phyloP scores from a whole-genome alignment of 1,284 basidiomycete species.

The Schizopora paradoxa region DNA sequence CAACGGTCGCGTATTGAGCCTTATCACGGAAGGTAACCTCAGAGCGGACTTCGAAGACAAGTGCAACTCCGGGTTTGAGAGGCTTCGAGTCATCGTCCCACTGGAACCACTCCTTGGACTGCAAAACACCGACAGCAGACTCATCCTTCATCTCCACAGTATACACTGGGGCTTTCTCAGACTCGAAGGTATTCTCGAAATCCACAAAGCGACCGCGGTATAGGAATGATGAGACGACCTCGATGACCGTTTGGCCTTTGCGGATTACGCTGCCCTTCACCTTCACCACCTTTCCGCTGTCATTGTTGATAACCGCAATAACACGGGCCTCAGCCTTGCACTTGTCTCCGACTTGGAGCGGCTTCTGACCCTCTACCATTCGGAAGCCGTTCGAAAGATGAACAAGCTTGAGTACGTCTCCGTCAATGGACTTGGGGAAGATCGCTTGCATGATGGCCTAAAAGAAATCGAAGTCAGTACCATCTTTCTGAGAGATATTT shows the following conservation, averaged over 20 bases:
- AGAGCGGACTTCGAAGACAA: constrained; percentile 87
- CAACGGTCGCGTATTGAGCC: constrained; percentile 76
- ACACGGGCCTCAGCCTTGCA: constrained; percentile 90
- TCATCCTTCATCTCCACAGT: constrained; percentile 72
- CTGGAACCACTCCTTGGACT: constrained; percentile 97
- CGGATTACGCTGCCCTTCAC: constrained; percentile 85
- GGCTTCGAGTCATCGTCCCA: constrained; percentile 86
- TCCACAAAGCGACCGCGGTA: constrained; percentile 94
- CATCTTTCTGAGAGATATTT: constrained; percentile 6
- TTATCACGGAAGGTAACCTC: constrained; percentile 91
- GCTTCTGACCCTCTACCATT: constrained; percentile 71
- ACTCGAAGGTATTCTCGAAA: constrained; percentile 95
- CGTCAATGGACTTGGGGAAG: constrained; percentile 88
- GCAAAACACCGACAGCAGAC: constrained; percentile 83
- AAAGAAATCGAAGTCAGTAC: constrained; percentile 11
- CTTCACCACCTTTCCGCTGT: constrained; percentile 91
- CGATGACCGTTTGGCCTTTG: constrained; percentile 76
- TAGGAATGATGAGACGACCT: constrained; percentile 93
- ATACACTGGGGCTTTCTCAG: constrained; percentile 85
- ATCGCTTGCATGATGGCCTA: constrained; percentile 96
- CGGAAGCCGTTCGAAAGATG: constrained; percentile 97
- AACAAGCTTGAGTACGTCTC: constrained; percentile 91
- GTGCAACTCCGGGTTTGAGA: constrained; percentile 72
- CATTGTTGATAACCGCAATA: constrained; percentile 84
- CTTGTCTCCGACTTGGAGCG: constrained; percentile 81